These are phyloP conservation scores for Senna siamea DNA, from an alignment of 306 rosid species.

Conservation along the genomic window DNA sequence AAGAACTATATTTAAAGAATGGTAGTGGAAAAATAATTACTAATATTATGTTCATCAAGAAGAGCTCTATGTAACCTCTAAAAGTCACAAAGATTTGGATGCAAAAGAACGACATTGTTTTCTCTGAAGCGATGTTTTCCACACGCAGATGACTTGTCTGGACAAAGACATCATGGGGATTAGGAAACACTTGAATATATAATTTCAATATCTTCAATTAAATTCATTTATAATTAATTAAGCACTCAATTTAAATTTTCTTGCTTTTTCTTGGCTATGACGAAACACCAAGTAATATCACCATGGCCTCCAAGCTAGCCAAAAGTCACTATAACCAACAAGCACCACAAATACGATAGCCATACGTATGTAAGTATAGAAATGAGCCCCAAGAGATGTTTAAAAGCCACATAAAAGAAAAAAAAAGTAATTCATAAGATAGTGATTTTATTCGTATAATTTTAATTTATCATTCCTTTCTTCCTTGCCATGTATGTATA, in stretches of 20 bases:
- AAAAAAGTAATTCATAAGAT: not conserved
- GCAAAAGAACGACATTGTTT: slow-evolving; percentile 42
- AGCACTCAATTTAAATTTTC: not conserved
- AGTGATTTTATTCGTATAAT: no score
- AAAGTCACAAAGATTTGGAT: slow-evolving; percentile 44
- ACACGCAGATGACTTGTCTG: slow-evolving; percentile 28
- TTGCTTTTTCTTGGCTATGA: not conserved
- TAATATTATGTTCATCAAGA: no score
- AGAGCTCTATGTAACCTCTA: slow-evolving; percentile 46
- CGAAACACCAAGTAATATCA: not conserved
- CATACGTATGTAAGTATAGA: not conserved
- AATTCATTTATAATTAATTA: no score
- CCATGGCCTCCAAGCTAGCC: not conserved
- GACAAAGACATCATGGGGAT: slow-evolving; percentile 20
- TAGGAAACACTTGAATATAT: not conserved
- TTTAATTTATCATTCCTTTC: no score
- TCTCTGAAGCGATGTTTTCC: slow-evolving; percentile 34
- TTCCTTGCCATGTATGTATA: no score
- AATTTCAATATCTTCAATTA: no score
- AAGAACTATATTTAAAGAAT: not conserved
- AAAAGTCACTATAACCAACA: slow-evolving; percentile 8
- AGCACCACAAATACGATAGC: not conserved
- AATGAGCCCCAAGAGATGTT: slow-evolving; percentile 30
- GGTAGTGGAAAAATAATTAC: no score
- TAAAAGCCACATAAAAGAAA: not conserved